Conservation (phyloP, 495 filamentous ascomycete species). For the Lepidopterella palustris region DNA sequence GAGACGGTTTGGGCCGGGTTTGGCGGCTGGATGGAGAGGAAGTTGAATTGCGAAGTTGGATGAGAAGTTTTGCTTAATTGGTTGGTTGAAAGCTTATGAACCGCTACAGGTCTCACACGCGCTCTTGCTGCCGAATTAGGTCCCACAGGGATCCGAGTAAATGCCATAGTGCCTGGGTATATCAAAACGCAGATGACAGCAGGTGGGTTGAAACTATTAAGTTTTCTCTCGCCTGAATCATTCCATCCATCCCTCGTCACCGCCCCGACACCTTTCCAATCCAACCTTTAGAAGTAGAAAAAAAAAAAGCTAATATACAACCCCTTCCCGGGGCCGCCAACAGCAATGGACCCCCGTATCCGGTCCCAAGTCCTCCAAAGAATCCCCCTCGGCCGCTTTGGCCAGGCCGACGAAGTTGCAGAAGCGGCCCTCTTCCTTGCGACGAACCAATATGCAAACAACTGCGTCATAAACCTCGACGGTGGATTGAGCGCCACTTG, state of each 20-base stretch:
- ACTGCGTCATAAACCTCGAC: constrained; percentile 80
- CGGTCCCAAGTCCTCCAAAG: constrained; percentile 16
- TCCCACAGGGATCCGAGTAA: constrained; percentile 55
- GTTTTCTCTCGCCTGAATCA: constrained; percentile 1
- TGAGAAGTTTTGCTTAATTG: neutral
- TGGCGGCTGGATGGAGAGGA: no score
- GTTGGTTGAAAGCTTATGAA: neutral
- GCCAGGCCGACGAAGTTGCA: constrained; percentile 63
- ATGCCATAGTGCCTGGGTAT: constrained; percentile 79
- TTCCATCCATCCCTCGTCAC: neutral
- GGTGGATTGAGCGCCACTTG: constrained; percentile 63
- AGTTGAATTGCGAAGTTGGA: no score
- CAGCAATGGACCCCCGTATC: constrained; percentile 2
- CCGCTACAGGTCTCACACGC: constrained; percentile 54
- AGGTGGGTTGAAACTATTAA: constrained; percentile 43
- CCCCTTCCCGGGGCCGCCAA: no score
- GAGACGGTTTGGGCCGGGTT: no score
- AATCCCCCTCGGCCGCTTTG: constrained; percentile 68
- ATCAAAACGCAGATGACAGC: constrained; percentile 71
- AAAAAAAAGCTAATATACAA: constrained; percentile 1
- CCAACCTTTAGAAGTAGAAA: neutral
- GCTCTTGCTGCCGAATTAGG: constrained; percentile 61
- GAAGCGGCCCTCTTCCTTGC: constrained; percentile 73
- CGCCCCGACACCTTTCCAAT: neutral
- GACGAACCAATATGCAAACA: constrained; percentile 73